Evolutionary conservation across 495 filamentous ascomycete species (phyloP), one percentile per base, ranked within the genome.

Genomic region (Podospora appendiculata): DNA sequence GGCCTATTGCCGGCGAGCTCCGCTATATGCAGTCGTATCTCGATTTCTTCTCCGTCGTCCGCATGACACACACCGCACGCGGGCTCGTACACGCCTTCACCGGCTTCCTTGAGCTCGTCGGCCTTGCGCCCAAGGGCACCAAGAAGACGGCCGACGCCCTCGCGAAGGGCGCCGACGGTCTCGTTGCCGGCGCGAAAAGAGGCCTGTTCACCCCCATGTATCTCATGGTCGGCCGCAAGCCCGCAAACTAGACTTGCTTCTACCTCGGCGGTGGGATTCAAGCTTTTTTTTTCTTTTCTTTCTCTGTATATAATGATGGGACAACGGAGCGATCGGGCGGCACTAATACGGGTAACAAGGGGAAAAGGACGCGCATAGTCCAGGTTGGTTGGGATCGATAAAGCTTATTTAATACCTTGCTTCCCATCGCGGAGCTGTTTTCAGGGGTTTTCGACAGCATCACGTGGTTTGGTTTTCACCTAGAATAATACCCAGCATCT

Each of bases 171-270:
- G 93, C 81, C 19, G 94, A 97, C 67, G 87, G 82, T 55, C 76
- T 98, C 48, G 93, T 96, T 7, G 89, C 85, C 43, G 93, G 93
- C 71, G 93, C 83, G 38, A 84, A 87, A 78, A 81, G 89, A 79
- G 88, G 95, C 65, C 79, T 98, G 14, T 98, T 98, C 75, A 98
- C 93, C 0, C 93, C 93, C 38, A 98, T 98, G 93, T 97, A 96
- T 76, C 74, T 98, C 67, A 96, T 98, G 93, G 83, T 98, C 51
- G 93, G 81, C 38, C 82, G 90, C 72, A 98, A 98, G 77, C 89
- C 92, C n/a, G 58, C 58, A 41, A 61, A 73, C 57, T 75, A 65
- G 54, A 14, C 12, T 9, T 18, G 5, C 25, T 5, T 25, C 25
- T 25, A 5, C 25, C 25, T 25, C 25, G 25, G 25, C 25, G 6